These are phyloP conservation scores for Cryptococcus sp. DNA, from an alignment of 1,284 basidiomycete species.

Conservation along the genomic window DNA sequence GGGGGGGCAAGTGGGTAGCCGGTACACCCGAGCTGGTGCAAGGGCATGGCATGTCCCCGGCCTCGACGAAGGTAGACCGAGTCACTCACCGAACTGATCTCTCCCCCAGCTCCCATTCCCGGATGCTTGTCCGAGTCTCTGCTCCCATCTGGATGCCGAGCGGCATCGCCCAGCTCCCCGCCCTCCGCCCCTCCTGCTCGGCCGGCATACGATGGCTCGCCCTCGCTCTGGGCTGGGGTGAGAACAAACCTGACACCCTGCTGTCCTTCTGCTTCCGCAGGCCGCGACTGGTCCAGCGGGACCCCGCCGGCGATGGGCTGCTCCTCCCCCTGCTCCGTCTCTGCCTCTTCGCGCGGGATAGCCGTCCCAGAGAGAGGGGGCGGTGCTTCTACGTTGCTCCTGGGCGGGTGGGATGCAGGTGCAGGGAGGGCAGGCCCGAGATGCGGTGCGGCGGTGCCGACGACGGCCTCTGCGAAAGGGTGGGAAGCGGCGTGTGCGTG, in stretches of 20 bases:
- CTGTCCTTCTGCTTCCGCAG: conserved; percentile 6
- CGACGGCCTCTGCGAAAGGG: conserved; percentile 23
- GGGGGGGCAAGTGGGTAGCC: no score
- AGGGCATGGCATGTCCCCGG: neutral
- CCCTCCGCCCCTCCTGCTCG: conserved; percentile 1
- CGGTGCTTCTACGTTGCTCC: no score
- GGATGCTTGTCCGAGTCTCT: conserved; percentile 10
- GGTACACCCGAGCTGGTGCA: neutral
- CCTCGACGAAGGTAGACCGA: neutral
- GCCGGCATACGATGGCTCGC: neutral
- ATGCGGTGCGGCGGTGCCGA: conserved; percentile 34
- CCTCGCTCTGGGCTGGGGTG: neutral
- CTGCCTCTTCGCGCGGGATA: neutral
- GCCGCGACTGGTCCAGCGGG: conserved; percentile 1
- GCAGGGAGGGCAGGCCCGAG: conserved; percentile 23
- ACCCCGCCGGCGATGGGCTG: conserved; percentile 21
- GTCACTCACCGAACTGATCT: conserved; percentile 36
- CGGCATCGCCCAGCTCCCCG: neutral
- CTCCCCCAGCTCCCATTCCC: conserved; percentile 23
- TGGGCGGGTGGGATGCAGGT: neutral
- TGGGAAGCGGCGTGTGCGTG: conserved; percentile 14
- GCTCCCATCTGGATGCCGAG: neutral
- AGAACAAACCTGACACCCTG: conserved; percentile 1
- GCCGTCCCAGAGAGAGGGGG: no score
- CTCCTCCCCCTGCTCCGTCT: conserved; percentile 19